Percentiles rank a stretch among this genome's conserved stretches.
phyloP scores from a whole-genome alignment of 83 land plant species.

The Isoetes engelmannii region DNA sequence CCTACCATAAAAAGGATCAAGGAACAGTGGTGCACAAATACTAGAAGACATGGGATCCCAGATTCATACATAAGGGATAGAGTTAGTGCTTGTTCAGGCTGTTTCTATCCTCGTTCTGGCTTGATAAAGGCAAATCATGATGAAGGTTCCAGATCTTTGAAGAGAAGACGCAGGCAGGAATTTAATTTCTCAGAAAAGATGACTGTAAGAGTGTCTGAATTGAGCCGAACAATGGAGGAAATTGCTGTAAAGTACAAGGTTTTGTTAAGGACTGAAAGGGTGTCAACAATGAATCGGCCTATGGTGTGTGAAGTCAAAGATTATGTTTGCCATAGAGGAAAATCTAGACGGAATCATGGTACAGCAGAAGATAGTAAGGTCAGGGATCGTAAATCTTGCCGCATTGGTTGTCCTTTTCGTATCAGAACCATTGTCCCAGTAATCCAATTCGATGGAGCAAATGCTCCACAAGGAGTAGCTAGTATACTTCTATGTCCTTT shows the following conservation, averaged over 20 bases:
- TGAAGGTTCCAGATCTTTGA: not conserved
- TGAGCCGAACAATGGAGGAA: conserved; percentile 6
- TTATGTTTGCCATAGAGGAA: conserved; percentile 11
- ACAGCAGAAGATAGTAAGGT: not conserved
- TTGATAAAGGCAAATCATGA: not conserved
- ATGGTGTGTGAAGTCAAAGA: conserved; percentile 10
- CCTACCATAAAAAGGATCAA: conserved; percentile 6
- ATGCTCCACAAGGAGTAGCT: conserved; percentile 2
- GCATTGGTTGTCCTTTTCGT: conserved; percentile 15
- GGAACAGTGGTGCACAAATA: conserved; percentile 14
- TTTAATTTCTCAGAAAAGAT: conserved; percentile 6
- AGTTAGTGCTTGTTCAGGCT: conserved; percentile 9
- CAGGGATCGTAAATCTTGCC: conserved; percentile 15
- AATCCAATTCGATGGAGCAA: not conserved
- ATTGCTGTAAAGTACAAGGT: conserved; percentile 19
- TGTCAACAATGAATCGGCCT: conserved; percentile 5
- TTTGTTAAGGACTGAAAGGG: conserved; percentile 11
- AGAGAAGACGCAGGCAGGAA: conserved; percentile 14
- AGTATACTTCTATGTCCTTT: conserved; percentile 6
- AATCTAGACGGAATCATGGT: not conserved
- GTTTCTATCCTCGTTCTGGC: conserved; percentile 3
- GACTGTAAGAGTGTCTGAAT: not conserved
- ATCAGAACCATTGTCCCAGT: conserved; percentile 2
- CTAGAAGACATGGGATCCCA: conserved; percentile 2
- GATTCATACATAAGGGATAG: conserved; percentile 7